Conservation (phyloP, 768 basidiomycete species). For the Leccinum imitatum region DNA sequence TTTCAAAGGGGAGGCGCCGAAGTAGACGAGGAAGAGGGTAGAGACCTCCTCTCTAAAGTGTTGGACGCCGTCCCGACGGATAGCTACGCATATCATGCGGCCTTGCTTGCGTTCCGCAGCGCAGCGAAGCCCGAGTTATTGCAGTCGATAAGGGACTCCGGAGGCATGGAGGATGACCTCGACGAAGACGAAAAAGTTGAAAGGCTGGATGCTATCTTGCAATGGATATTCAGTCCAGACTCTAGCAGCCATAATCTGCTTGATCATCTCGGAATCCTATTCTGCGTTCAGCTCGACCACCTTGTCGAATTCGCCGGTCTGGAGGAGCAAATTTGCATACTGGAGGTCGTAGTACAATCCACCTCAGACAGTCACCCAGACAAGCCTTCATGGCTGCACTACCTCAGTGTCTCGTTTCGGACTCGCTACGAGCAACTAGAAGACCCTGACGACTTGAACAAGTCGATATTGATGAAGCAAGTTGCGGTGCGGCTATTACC, state of each 20-base stretch:
- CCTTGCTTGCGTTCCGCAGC: not conserved
- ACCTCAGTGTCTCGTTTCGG: not conserved
- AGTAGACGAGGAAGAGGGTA: not conserved
- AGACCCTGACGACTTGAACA: not conserved
- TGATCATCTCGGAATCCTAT: not conserved
- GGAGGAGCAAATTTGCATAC: not conserved
- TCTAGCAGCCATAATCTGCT: not conserved
- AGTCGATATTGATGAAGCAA: not conserved
- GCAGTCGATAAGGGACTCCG: not conserved
- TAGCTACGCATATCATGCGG: not conserved
- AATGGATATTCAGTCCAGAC: not conserved
- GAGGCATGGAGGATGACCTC: not conserved
- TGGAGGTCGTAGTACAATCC: not conserved
- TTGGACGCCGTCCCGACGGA: not conserved
- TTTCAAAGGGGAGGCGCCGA: not conserved
- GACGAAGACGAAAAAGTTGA: not conserved
- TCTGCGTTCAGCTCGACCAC: not conserved
- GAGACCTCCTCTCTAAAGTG: not conserved
- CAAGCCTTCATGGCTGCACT: not conserved
- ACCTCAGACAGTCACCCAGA: not conserved
- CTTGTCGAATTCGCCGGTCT: not conserved
- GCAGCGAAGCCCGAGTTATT: not conserved
- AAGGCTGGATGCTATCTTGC: not conserved
- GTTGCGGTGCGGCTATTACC: not conserved
- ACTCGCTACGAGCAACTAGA: not conserved